phyloP scores from a whole-genome alignment of 495 filamentous ascomycete genomes.

The Hypoxylon rickii region DNA sequence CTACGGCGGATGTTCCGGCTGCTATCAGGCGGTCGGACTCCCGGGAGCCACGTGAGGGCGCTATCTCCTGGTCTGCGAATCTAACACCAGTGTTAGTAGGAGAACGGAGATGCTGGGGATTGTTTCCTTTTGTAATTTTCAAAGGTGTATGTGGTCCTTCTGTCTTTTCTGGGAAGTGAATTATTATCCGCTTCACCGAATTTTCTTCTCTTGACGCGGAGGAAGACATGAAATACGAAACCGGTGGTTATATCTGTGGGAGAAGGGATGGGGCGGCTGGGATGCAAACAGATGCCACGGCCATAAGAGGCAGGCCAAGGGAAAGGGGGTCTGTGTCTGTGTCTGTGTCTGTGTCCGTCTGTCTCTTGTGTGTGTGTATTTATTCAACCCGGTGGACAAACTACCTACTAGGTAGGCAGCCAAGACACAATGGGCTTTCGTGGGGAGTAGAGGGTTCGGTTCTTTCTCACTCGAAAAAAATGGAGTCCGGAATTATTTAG shows the following conservation, averaged over 20 bases:
- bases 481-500: slow-evolving; percentile 1
- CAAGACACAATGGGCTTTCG: slow-evolving; percentile 4
- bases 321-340: too few species aligned
- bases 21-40: not conserved
- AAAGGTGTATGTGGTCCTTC: slow-evolving; percentile 17
- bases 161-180: slow-evolving; percentile 19
- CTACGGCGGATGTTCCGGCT: not conserved
- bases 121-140: slow-evolving; percentile 29
- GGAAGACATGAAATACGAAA: slow-evolving; percentile 23
- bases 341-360: too few species aligned
- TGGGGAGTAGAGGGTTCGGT: slow-evolving; percentile 15
- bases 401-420: slow-evolving; percentile 7
- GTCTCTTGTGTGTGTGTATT: too few species aligned
- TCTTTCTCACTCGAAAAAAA: slow-evolving; percentile 10
- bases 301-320: slow-evolving; percentile 33
- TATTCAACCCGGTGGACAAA: slow-evolving; percentile 20
- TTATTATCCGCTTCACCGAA: not conserved
- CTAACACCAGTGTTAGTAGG: slow-evolving; percentile 11
- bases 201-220: slow-evolving; percentile 14
- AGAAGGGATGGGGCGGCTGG: not conserved
- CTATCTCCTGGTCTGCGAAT: slow-evolving; percentile 13
- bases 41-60: not conserved
- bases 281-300: slow-evolving; percentile 6
- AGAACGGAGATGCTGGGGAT: slow-evolving; percentile 4
- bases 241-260: slow-evolving; percentile 17